Evolutionary conservation across 2,329 filamentous ascomycete genomes (phyloP).

Genomic region (Fusarium tuaranense): DNA sequence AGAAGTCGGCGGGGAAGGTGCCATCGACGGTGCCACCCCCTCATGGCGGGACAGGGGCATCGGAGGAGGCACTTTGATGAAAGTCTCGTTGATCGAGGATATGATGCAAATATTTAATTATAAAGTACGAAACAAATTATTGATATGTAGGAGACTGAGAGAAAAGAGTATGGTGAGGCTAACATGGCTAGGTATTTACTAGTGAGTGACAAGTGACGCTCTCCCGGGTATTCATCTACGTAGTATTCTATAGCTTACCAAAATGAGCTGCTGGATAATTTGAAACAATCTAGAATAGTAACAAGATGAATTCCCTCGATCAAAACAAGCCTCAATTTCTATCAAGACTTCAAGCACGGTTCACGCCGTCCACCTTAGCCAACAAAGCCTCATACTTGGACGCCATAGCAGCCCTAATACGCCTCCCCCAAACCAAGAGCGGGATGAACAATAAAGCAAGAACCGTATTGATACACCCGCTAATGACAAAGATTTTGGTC

Average conservation of each 20-base stretch:
- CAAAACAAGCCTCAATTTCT: not conserved
- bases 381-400: slow-evolving; percentile 14
- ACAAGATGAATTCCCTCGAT: not conserved
- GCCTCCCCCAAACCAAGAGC: slow-evolving; percentile 43
- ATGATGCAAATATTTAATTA: not conserved
- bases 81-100: not conserved
- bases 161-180: not conserved
- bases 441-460: slow-evolving; percentile 38
- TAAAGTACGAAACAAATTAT: not conserved
- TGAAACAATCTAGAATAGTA: not conserved
- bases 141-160: not conserved
- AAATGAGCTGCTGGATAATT: not conserved
- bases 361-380: not conserved
- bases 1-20: not conserved
- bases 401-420: slow-evolving; percentile 11
- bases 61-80: not conserved
- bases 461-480: slow-evolving; percentile 23
- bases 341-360: not conserved
- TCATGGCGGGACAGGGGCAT: not conserved
- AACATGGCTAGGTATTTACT: too few relatives aligned
- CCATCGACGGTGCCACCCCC: not conserved
- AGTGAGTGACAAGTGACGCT: not conserved
- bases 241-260: not conserved
- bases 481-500: not conserved
- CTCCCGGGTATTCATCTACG: not conserved